Evolutionary conservation across 208 protist species (phyloP), one percentile per base, ranked within the genome.

Genomic region (Wallacemonas sp.): DNA sequence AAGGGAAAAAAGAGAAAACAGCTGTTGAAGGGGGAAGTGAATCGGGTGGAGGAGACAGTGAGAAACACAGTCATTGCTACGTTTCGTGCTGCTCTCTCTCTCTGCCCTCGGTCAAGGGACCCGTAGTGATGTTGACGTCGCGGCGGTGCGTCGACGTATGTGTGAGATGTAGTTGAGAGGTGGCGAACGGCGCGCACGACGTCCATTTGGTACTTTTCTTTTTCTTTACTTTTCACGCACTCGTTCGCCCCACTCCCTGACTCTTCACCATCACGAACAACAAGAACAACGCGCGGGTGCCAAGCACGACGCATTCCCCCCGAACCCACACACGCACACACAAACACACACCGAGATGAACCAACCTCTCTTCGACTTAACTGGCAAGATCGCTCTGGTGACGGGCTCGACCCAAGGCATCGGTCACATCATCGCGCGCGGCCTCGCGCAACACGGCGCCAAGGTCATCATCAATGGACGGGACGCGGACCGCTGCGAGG

Each of bases 401-500:
- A 66, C 67, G 27, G 67, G 67, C 37, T 72, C 67, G 19, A 61
- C 46, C 30, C 59, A 66, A 13, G 46, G 67, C 59, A 3, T 59
- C 44, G 67, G 57, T 8, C 52, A 52, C 12, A 44, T 30, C 30
- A 71, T 71, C 66, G 66, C 37, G 13, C 2, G 5, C 2, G 41
- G 32, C 33, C 63, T 61, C 24, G 54, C n/a, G n/a, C 66, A 66
- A 24, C 26, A 41, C 41, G 67, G 65, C 44, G 55, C 54, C 30
- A 63, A 63, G 34, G 21, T 70, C 0, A 57, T 63, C 34, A 44
- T 44, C 54, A 39, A 65, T 48, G 37, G 57, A n/a, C 57, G 45
- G 37, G 57, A 65, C 15, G 41, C 45, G 0, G 13, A 17, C 4
- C 44, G 54, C 39, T 53, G 55, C 15, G 55, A 6, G 0, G 46